Conservation (phyloP, 2,329 filamentous ascomycete genomes). For the Fusarium chlamydosporum region DNA sequence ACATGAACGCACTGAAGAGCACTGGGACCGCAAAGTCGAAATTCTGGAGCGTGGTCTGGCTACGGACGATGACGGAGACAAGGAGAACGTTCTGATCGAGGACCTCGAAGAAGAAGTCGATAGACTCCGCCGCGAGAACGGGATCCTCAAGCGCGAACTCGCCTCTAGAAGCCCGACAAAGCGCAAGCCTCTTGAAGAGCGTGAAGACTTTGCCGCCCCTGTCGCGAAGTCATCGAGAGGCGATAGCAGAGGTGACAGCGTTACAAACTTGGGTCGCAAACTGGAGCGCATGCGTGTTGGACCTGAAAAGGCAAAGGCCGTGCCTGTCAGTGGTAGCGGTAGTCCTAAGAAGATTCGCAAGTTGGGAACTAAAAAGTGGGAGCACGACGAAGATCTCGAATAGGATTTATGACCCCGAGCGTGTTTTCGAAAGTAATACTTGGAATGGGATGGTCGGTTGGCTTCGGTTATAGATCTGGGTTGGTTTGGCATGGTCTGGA, state of each 20-base stretch:
- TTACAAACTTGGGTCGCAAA: constrained; percentile 60
- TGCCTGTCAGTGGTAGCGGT: constrained; percentile 57
- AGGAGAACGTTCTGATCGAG: constrained; percentile 73
- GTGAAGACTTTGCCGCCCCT: constrained; percentile 61
- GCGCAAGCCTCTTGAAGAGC: constrained; percentile 67
- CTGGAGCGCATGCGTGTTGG: constrained; percentile 67
- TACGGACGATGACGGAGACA: constrained; percentile 66
- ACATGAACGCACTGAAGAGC: constrained; percentile 83
- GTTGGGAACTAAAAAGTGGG: constrained; percentile 65
- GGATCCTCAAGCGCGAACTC: constrained; percentile 75
- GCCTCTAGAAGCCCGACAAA: constrained; percentile 74
- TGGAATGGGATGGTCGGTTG: constrained; percentile 21
- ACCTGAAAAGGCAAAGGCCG: constrained; percentile 52
- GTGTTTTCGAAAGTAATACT: constrained; percentile 26
- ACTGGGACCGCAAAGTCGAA: constrained; percentile 89
- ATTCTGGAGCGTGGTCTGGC: constrained; percentile 66
- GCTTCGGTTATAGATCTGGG: constrained; percentile 4
- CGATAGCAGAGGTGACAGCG: constrained; percentile 39
- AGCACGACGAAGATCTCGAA: constrained; percentile 57
- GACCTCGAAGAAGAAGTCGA: constrained; percentile 80
- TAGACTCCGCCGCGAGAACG: constrained; percentile 74
- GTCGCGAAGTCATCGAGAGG: constrained; percentile 24
- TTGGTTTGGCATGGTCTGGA: background rate
- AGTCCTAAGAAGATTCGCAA: constrained; percentile 70
- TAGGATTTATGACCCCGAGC: constrained; percentile 31